These are phyloP conservation scores for Terana coerulea DNA, from an alignment of 768 basidiomycete genomes.

Conservation along the genomic window DNA sequence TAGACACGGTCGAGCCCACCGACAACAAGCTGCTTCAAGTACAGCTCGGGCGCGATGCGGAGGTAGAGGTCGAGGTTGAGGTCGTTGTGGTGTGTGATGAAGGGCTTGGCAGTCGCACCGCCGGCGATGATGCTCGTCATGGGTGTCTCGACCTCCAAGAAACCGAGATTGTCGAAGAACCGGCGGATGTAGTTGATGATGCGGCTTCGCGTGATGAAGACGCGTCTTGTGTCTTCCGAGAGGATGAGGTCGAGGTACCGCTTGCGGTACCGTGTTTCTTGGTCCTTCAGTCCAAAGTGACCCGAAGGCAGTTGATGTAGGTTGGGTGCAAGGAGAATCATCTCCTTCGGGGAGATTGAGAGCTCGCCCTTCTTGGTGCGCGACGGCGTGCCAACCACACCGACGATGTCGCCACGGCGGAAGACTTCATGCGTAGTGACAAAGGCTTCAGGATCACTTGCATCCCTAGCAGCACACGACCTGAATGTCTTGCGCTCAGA, in stretches of 20 bases:
- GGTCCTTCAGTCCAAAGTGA: slow-evolving; percentile 95
- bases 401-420: slow-evolving; percentile 95
- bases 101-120: slow-evolving; percentile 98
- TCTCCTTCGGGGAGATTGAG: slow-evolving; percentile 76
- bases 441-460: slow-evolving; percentile 61
- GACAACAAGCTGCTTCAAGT: slow-evolving; percentile 95
- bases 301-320: slow-evolving; percentile 91
- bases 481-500: neutral
- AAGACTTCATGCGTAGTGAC: slow-evolving; percentile 75
- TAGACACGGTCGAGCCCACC: slow-evolving; percentile 97
- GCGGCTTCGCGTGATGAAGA: slow-evolving; percentile 86
- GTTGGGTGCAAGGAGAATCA: slow-evolving; percentile 91
- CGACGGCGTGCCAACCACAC: slow-evolving; percentile 82
- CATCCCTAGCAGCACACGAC: slow-evolving; percentile 44
- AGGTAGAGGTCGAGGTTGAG: slow-evolving; percentile 95
- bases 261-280: slow-evolving; percentile 97
- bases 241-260: slow-evolving; percentile 98
- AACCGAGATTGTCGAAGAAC: slow-evolving; percentile 86
- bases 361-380: slow-evolving; percentile 96
- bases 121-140: slow-evolving; percentile 97
- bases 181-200: slow-evolving; percentile 92
- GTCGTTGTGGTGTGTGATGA: slow-evolving; percentile 98
- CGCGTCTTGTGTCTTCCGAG: slow-evolving; percentile 81
- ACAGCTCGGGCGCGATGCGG: slow-evolving; percentile 96
- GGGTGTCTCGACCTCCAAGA: slow-evolving; percentile 98